Evolutionary conservation across 495 filamentous ascomycete species (phyloP).

Genomic region (Tetracladium setigerum): DNA sequence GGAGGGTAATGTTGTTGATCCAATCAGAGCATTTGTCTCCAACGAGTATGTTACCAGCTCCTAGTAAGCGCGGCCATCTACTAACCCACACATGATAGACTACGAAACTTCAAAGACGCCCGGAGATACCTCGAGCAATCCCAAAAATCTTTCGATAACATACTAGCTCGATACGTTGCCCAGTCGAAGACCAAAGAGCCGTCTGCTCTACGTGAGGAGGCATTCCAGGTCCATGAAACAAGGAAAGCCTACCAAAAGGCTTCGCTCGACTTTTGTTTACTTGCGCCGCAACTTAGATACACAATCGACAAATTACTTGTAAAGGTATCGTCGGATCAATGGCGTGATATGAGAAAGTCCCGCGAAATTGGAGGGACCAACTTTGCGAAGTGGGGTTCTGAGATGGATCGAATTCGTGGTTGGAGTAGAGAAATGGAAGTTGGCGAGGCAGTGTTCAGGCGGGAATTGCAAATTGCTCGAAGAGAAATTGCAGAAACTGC

Average conservation of each 20-base stretch:
- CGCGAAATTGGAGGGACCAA: constrained; percentile 48
- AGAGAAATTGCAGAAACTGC: constrained; percentile 78
- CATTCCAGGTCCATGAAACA: constrained; percentile 92
- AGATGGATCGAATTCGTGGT: constrained; percentile 84
- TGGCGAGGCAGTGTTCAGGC: constrained; percentile 66
- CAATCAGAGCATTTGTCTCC: constrained; percentile 66
- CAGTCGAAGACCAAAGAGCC: constrained; percentile 93
- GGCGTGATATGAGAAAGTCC: constrained; percentile 66
- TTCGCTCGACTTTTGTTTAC: constrained; percentile 85
- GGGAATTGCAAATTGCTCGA: constrained; percentile 70
- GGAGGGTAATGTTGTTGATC: constrained; percentile 69
- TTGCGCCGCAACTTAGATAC: constrained; percentile 73
- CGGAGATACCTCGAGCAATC: constrained; percentile 66
- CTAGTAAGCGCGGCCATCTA: neutral
- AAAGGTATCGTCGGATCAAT: constrained; percentile 75
- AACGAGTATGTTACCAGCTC: constrained; percentile 42
- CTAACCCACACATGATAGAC: constrained; percentile 16
- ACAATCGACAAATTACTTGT: constrained; percentile 82
- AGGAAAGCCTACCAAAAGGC: constrained; percentile 85
- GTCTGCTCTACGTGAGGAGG: constrained; percentile 84
- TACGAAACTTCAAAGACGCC: constrained; percentile 55
- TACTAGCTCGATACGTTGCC: constrained; percentile 67
- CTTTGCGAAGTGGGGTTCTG: constrained; percentile 56
- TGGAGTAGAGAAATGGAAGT: constrained; percentile 93
- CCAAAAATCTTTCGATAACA: constrained; percentile 75